Evolutionary conservation across 2,329 filamentous ascomycete genomes (phyloP).

Genomic region (Colletotrichum nymphaeae): DNA sequence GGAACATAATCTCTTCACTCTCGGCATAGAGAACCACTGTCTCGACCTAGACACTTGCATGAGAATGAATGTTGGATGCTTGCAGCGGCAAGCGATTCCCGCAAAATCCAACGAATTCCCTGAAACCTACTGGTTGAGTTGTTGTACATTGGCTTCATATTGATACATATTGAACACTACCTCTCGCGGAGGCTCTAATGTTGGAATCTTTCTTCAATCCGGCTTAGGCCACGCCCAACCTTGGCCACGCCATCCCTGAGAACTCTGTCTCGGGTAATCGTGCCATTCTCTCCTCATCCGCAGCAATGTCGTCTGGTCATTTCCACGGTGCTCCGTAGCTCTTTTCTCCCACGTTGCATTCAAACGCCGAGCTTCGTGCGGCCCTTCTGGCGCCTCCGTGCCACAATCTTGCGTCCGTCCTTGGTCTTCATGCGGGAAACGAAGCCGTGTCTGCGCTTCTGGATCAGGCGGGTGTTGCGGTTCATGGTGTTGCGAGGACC

Average conservation of each 20-base stretch:
- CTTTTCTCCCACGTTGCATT: neutral
- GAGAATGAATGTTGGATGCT: neutral
- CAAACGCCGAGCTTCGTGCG: slow-evolving; percentile 52
- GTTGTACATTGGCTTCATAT: slow-evolving; percentile 32
- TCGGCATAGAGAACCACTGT: neutral
- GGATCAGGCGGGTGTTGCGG: slow-evolving; percentile 63
- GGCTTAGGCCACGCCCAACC: neutral
- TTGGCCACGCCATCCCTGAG: neutral
- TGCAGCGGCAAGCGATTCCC: neutral
- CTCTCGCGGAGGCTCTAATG: neutral
- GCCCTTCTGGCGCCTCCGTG: slow-evolving; percentile 64
- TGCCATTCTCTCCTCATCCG: too few relatives aligned
- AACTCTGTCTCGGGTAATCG: neutral
- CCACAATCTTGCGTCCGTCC: slow-evolving; percentile 64
- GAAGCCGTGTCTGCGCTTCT: slow-evolving; percentile 71
- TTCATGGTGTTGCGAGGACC: slow-evolving; percentile 70
- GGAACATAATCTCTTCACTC: neutral
- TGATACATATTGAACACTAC: slow-evolving; percentile 28
- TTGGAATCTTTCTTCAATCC: neutral
- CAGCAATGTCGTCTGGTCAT: neutral
- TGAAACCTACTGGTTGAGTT: neutral
- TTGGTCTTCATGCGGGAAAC: slow-evolving; percentile 61
- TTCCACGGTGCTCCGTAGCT: neutral
- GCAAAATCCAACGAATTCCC: neutral
- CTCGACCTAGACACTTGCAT: neutral